Percentiles rank a stretch among this genome's conserved stretches.
Evolutionary conservation across 2,329 filamentous ascomycete species (phyloP).

Genomic region (Cyphellophora attinorum): DNA sequence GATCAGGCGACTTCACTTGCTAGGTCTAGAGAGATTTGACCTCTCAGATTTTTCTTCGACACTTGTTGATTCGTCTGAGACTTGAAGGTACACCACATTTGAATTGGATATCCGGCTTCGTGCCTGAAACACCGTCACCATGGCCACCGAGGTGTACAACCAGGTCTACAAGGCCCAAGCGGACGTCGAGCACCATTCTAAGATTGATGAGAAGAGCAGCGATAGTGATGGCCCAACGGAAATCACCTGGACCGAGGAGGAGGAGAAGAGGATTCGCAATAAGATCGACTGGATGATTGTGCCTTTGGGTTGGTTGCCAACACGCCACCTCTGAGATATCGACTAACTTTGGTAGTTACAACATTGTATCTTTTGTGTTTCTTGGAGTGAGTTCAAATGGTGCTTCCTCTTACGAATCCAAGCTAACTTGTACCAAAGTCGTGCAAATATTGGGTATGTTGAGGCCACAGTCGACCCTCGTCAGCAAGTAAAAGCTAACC

Average conservation of each 20-base stretch:
- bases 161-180: too few species aligned
- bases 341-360: too few species aligned
- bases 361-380: conserved; percentile 15
- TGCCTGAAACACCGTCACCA: too few species aligned
- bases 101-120: too few species aligned
- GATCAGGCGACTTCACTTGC: too few species aligned
- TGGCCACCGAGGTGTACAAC: too few species aligned
- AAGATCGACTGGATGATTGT: conserved; percentile 15
- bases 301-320: too few species aligned
- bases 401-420: neutral
- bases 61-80: too few species aligned
- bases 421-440: neutral
- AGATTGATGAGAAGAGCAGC: conserved; percentile 1
- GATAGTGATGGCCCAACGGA: neutral
- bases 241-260: conserved; percentile 12
- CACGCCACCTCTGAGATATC: too few species aligned
- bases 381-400: conserved; percentile 7
- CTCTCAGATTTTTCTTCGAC: too few species aligned
- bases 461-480: neutral
- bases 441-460: conserved; percentile 3
- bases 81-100: too few species aligned
- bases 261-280: conserved; percentile 12
- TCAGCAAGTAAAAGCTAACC: conserved; percentile 16
- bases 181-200: neutral
- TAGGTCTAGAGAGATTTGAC: too few species aligned